Evolutionary conservation across 257 asterid species (phyloP).

Genomic region (Fraxinus pennsylvanica): DNA sequence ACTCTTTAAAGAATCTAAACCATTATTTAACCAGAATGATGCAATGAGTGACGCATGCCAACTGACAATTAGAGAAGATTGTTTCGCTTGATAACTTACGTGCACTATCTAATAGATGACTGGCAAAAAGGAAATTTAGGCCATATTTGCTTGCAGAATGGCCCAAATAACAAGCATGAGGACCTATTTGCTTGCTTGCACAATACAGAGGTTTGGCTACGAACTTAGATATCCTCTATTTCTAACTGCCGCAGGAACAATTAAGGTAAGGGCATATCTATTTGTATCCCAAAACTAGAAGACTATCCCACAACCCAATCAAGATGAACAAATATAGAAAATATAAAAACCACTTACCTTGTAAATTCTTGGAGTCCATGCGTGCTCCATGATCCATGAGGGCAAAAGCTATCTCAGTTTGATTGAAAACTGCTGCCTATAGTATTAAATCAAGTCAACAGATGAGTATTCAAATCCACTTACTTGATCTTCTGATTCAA

Average conservation of each 20-base stretch:
- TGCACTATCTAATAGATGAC: conserved; percentile 4
- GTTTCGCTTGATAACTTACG: too few relatives aligned
- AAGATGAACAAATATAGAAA: conserved; percentile 13
- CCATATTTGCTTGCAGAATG: conserved; percentile 12
- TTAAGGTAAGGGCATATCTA: background rate
- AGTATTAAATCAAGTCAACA: conserved; percentile 27
- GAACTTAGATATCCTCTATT: background rate
- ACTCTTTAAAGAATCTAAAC: conserved; percentile 1
- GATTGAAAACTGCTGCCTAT: conserved; percentile 95
- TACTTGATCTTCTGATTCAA: conserved; percentile 2
- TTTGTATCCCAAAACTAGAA: background rate
- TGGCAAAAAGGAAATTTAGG: conserved; percentile 5
- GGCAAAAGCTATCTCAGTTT: conserved; percentile 85
- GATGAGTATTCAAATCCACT: conserved; percentile 18
- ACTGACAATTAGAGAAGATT: background rate
- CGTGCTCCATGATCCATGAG: conserved; percentile 89
- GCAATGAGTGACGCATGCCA: conserved; percentile 5
- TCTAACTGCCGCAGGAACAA: conserved; percentile 5
- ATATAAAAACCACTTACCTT: conserved; percentile 53
- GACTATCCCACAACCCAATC: conserved; percentile 15
- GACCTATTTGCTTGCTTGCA: background rate
- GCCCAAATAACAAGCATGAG: conserved; percentile 15
- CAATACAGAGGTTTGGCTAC: background rate
- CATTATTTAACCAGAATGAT: conserved; percentile 2
- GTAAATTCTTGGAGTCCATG: conserved; percentile 73